phyloP scores from a whole-genome alignment of 2,329 filamentous ascomycete species.

The Diaporthe caulivora region DNA sequence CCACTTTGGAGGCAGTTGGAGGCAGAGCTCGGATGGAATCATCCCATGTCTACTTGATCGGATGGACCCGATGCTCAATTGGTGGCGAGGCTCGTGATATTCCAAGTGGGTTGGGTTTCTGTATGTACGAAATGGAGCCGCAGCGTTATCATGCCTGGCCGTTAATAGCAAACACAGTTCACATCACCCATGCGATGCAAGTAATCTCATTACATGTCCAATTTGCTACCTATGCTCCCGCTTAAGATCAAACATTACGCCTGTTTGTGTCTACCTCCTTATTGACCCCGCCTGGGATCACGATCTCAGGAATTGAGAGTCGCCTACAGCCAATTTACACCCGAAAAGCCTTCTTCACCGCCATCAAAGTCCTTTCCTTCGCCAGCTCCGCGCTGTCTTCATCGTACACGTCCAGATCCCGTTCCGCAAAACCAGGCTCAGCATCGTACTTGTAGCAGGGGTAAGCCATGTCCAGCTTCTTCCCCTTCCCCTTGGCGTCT shows the following conservation, averaged over 20 bases:
- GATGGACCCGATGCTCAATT: background rate
- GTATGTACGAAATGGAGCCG: too few species aligned
- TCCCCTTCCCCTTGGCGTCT: conserved; percentile 53
- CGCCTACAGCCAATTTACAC: background rate
- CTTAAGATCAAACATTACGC: too few species aligned
- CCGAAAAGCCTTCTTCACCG: conserved; percentile 73
- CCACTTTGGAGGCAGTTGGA: background rate
- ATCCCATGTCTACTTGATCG: conserved; percentile 8
- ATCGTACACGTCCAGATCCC: conserved; percentile 76
- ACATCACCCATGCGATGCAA: too few species aligned
- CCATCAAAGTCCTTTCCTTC: conserved; percentile 74
- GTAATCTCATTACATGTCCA: too few species aligned
- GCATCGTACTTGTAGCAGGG: conserved; percentile 58
- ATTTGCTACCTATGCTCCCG: too few species aligned
- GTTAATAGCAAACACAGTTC: too few species aligned
- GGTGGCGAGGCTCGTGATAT: background rate
- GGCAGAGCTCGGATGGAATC: conserved; percentile 4
- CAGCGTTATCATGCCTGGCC: too few species aligned
- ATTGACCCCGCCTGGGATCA: background rate
- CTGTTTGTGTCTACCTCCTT: fast-evolving
- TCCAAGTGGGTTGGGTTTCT: background rate
- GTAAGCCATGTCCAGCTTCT: conserved; percentile 52
- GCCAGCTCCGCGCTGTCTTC: conserved; percentile 73
- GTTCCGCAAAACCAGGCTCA: conserved; percentile 78
- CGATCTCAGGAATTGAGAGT: conserved; percentile 44